These are phyloP conservation scores for Fusarium paranaense DNA, from an alignment of 2,329 filamentous ascomycete genomes.

Conservation along the genomic window DNA sequence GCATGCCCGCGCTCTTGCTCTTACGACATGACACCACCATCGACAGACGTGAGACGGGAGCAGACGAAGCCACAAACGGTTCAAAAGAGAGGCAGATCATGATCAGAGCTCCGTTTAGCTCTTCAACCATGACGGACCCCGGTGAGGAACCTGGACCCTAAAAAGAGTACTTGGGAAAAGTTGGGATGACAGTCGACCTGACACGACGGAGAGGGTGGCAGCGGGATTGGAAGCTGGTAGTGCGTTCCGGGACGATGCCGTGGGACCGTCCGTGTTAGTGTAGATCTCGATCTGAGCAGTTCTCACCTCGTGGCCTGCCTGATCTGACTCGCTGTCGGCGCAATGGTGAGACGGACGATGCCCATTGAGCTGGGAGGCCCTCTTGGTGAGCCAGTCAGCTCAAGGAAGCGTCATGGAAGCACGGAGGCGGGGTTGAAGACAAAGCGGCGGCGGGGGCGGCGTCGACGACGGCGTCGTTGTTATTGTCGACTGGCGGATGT, in stretches of 20 bases:
- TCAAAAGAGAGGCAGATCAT: constrained; percentile 9
- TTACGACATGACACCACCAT: constrained; percentile 39
- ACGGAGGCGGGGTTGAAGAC: constrained; percentile 22
- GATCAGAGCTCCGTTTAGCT: constrained; percentile 12
- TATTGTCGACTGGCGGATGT: constrained; percentile 8
- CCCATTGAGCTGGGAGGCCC: constrained; percentile 34
- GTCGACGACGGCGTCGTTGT: constrained; percentile 7
- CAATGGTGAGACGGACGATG: constrained; percentile 36
- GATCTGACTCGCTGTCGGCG: constrained; percentile 43
- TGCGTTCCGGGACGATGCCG: constrained; percentile 28
- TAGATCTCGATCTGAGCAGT: constrained; percentile 44
- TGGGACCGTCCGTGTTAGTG: constrained; percentile 41
- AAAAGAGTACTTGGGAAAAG: constrained; percentile 22
- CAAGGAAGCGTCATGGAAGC: constrained; percentile 22
- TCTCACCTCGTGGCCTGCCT: constrained; percentile 36
- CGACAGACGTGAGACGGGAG: constrained; percentile 32
- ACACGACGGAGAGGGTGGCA: constrained; percentile 23
- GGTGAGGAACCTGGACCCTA: constrained; percentile 9
- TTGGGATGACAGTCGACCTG: constrained; percentile 36
- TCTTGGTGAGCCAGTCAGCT: constrained; percentile 28
- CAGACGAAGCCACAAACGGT: constrained; percentile 29
- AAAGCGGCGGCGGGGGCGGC: constrained; percentile 6
- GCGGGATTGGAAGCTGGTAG: constrained; percentile 34
- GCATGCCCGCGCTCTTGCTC: constrained; percentile 16
- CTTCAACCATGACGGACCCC: constrained; percentile 12